phyloP scores from a whole-genome alignment of 2,329 filamentous ascomycete genomes.

The Myriosclerotinia scirpicola region DNA sequence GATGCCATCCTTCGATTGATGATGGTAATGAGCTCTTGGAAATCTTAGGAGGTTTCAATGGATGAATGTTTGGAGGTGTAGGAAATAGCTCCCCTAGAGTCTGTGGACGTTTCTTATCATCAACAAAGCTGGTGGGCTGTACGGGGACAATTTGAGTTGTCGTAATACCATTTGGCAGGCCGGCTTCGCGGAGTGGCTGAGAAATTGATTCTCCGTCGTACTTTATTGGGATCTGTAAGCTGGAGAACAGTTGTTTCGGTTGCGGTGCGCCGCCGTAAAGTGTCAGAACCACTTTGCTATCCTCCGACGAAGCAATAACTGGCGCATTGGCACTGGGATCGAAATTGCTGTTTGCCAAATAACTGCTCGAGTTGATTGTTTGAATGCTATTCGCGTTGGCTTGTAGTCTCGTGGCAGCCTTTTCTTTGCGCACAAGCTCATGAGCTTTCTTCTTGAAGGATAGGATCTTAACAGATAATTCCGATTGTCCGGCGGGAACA shows the following conservation, averaged over 20 bases:
- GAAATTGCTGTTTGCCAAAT: slow-evolving; percentile 28
- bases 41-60: slow-evolving; percentile 69
- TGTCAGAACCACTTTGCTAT: slow-evolving; percentile 66
- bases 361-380: slow-evolving; percentile 21
- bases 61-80: slow-evolving; percentile 63
- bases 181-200: slow-evolving; percentile 59
- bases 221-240: slow-evolving; percentile 60
- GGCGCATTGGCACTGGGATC: slow-evolving; percentile 31
- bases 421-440: slow-evolving; percentile 61
- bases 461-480: slow-evolving; percentile 35
- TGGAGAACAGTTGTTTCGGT: slow-evolving; percentile 81
- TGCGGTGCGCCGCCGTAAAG: slow-evolving; percentile 73
- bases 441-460: slow-evolving; percentile 62
- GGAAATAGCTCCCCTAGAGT: slow-evolving; percentile 75
- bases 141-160: slow-evolving; percentile 64
- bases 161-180: slow-evolving; percentile 72
- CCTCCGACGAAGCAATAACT: slow-evolving; percentile 44
- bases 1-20: slow-evolving; percentile 50
- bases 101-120: slow-evolving; percentile 55
- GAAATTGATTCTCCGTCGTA: slow-evolving; percentile 40
- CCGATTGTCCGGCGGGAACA: slow-evolving; percentile 29
- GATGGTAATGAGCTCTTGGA: slow-evolving; percentile 66
- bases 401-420: slow-evolving; percentile 49
- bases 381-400: slow-evolving; percentile 38
- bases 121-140: slow-evolving; percentile 43